These are phyloP conservation scores for Priceomyces medius DNA, from an alignment of 805 yeast species.

Conservation along the genomic window DNA sequence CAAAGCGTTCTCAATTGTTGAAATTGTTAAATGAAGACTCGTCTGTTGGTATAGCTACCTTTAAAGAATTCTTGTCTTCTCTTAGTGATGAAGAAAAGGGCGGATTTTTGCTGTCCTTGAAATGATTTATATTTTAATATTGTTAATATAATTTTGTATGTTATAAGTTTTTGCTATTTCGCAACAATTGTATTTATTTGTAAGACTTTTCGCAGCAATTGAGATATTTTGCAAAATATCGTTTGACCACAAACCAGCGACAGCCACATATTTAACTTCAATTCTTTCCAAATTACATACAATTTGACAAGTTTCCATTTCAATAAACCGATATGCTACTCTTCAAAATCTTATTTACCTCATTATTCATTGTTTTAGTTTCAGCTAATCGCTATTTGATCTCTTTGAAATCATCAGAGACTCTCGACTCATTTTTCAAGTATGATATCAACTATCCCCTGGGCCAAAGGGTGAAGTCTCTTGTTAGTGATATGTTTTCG, in stretches of 20 bases:
- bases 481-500: conserved; percentile 52
- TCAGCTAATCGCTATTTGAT: conserved; percentile 41
- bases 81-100: conserved; percentile 37
- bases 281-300: too few species aligned
- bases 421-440: conserved; percentile 48
- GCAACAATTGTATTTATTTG: neutral
- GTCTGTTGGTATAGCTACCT: conserved; percentile 25
- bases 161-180: neutral
- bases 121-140: conserved; percentile 9
- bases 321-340: neutral
- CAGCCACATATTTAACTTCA: conserved; percentile 1
- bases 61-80: conserved; percentile 34
- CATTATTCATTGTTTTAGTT: neutral
- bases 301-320: neutral
- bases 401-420: conserved; percentile 49
- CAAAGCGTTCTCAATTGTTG: conserved; percentile 63
- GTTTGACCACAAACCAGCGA: neutral
- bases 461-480: conserved; percentile 43
- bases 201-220: conserved; percentile 2
- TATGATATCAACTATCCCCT: conserved; percentile 40
- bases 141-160: neutral
- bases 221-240: neutral
- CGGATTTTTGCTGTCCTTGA: conserved; percentile 24
- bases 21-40: conserved; percentile 43
- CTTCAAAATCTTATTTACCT: neutral